Percentiles rank a stretch among this genome's conserved stretches.
These are phyloP conservation scores for Cordyceps tenuipes DNA, from an alignment of 2,329 filamentous ascomycete genomes.

Conservation along the genomic window DNA sequence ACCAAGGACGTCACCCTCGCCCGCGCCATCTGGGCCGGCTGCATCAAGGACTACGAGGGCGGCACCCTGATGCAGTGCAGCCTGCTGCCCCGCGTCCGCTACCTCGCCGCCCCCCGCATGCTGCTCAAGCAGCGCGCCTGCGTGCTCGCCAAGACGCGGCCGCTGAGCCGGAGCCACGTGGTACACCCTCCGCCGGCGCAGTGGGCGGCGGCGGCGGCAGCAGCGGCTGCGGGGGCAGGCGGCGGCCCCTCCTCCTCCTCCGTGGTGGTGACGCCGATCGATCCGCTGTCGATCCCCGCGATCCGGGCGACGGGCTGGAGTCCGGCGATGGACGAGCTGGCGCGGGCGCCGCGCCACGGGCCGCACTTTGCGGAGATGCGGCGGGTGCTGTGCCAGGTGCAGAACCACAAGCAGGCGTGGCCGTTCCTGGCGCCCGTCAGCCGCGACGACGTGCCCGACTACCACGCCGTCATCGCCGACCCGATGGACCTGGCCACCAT, in stretches of 20 bases:
- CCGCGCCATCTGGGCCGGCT: constrained; percentile 92
- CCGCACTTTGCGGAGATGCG: constrained; percentile 93
- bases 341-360: constrained; percentile 86
- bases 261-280: constrained; percentile 63
- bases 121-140: constrained; percentile 94
- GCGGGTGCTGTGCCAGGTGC: constrained; percentile 86
- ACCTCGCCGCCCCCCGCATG: constrained; percentile 88
- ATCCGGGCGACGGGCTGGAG: constrained; percentile 93
- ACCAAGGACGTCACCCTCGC: constrained; percentile 96
- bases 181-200: constrained; percentile 77
- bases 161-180: constrained; percentile 75
- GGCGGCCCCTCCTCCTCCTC: too few species aligned
- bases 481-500: constrained; percentile 96
- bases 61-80: constrained; percentile 97
- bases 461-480: constrained; percentile 96
- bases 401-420: constrained; percentile 89
- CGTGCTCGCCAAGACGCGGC: constrained; percentile 84
- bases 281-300: constrained; percentile 77
- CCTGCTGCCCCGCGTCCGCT: constrained; percentile 91
- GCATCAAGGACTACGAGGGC: constrained; percentile 98
- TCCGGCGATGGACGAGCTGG: constrained; percentile 93
- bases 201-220: constrained; percentile 59
- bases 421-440: constrained; percentile 92
- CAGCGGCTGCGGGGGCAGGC: constrained; percentile 38
- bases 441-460: constrained; percentile 93